Evolutionary conservation across 2,329 filamentous ascomycete species (phyloP), one percentile per base, ranked within the genome.

Genomic region (Verticillium zaregamsianum): DNA sequence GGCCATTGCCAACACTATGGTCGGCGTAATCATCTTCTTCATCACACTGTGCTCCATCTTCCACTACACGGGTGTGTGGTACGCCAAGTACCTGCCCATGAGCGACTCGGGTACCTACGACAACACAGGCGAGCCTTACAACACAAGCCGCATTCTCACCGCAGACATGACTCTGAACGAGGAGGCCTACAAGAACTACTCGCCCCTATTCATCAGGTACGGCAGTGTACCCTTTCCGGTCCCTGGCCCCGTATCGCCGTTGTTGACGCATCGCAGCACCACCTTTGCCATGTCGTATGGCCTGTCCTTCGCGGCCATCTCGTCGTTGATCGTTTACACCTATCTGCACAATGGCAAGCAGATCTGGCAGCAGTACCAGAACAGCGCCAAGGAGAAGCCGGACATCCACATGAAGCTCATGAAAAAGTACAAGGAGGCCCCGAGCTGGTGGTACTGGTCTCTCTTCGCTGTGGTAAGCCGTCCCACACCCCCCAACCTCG

Each of bases 271-370:
- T 17, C 20, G 1, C 56, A 90, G 88, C 65, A 91, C 89, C 1
- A 90, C 89, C 0, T 92, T 91, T 70, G 83, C 87, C 64, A 75
- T 92, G 62, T 80, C 82, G 0, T 92, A 92, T 67, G 90, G 89
- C 0, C 75, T 92, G 2, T 90, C 87, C 0, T 92, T 92, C 69
- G 90, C 90, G 3, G 83, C 88, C 58, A 90, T 92, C 49, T 79
- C 89, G 0, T 83, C 89, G 0, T 80, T 92, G 1, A 74, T 92
- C n/a, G 81, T 90, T 0, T 86, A 92, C 68, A 89, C 86, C 0
- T 84, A 79, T 64, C 76, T 92, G 4, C 86, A 90, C 72, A 85
- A 92, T 63, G 82, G 90, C 37, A 79, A 84, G 65, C 84, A 87
- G 59, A 87, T 92, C 57, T 88, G 86, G 85, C 76, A 76, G 52